Base-by-base conservation (phyloP, 108 stramenopile genomes). In the Cylindrotheca closterium region DNA sequence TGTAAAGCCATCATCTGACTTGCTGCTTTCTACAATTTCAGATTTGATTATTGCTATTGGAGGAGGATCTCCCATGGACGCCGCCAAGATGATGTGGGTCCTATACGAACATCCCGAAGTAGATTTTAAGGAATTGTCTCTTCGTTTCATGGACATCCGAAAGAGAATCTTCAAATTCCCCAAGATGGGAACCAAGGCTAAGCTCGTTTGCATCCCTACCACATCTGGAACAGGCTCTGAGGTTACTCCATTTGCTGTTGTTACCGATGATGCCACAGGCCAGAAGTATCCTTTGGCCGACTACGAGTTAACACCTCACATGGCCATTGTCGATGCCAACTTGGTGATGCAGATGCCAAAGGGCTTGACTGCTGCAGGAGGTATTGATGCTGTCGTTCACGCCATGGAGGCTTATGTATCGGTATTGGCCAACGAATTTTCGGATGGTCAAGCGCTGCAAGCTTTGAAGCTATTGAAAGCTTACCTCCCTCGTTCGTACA, bases 41-140 rank as follows among this genome's bases (percentile, higher is more conserved):
- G 78, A 83, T 65, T 72, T 70, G 46, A 58, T 79, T n/a, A 66
- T 86, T 31, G 85, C 85, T n/a, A 61, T 86, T 2, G 85, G 85
- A 4, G 85, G 85, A 18, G 85, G 85, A 30, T 78, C 76, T 7
- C 71, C 72, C 22, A 86, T 86, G 33, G 85, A 86, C 50, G 79
- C 85, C 3, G 85, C 85, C 68, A 86, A 86, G 58, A 42, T 42
- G 37, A 77, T 77, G 12, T 30, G 76, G 57, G 65, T 61, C 19
- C 30, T 46, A 12, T 77, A 77, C 42, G 76, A 77, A 58, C 64
- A 77, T 33, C 76, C 76, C 1, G 70, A 71, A 45, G 19, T 77
- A 1, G 30, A 32, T 2, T 55, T 78, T 22, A 32, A 68, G 51
- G 71, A 78, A 23, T 17, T 47, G 5, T 31, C 71, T 19, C 42